Percentiles rank a stretch among this genome's conserved stretches.
These are phyloP conservation scores for Hydrangea macrophylla DNA, from an alignment of 148 eudicot genomes.

Conservation along the genomic window DNA sequence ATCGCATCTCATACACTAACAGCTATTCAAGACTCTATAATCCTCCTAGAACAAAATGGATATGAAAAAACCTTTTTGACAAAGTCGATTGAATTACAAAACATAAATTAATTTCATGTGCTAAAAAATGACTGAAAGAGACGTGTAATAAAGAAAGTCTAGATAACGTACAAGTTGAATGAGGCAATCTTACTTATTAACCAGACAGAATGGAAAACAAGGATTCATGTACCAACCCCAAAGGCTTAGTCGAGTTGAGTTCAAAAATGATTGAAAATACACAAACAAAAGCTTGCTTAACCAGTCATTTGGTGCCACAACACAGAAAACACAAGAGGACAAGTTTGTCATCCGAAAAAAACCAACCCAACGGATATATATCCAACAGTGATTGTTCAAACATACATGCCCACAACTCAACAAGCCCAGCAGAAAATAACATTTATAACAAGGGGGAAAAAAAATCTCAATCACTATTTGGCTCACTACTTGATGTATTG, in stretches of 20 bases:
- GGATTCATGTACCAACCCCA: neutral
- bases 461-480: constrained; percentile 4
- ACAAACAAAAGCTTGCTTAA: neutral
- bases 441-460: neutral
- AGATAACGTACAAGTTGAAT: neutral
- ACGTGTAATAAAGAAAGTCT: no score
- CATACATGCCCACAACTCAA: constrained; percentile 24
- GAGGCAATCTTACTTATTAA: neutral
- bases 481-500: constrained; percentile 66
- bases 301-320: constrained; percentile 7
- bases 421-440: constrained; percentile 16
- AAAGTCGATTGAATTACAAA: no score
- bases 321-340: constrained; percentile 7
- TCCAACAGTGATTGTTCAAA: constrained; percentile 20
- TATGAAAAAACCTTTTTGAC: no score
- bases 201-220: no score
- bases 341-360: constrained; percentile 1
- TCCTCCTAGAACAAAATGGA: no score
- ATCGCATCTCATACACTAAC: no score
- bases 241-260: neutral
- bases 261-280: neutral
- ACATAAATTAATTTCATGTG: no score
- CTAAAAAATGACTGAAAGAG: no score
- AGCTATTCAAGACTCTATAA: no score
- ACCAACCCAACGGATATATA: neutral